A percentile compares a stretch with the other conserved stretches of the same genome.
Conservation (phyloP, 108 stramenopile species). For the Fragilariopsis cylindrus region DNA sequence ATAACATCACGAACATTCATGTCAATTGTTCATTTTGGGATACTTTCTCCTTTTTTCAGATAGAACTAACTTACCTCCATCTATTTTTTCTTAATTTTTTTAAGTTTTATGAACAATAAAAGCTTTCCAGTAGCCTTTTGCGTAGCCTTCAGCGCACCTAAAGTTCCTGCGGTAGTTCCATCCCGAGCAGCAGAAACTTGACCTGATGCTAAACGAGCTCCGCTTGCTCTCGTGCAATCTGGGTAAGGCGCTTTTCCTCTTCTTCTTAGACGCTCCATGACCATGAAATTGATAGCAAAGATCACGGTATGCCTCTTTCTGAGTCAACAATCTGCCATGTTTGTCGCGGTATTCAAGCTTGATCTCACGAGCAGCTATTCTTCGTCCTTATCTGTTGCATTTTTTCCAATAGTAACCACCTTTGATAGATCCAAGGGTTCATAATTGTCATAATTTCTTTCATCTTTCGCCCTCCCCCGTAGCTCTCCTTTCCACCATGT, state of each 20-base stretch:
- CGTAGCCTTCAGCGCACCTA: conserved; percentile 86
- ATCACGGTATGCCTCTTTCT: conserved; percentile 95
- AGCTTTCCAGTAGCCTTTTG: conserved; percentile 91
- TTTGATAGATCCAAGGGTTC: conserved; percentile 66
- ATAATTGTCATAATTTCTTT: conserved; percentile 88
- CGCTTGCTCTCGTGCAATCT: conserved; percentile 79
- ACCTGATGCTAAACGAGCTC: conserved; percentile 59
- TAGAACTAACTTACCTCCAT: background rate
- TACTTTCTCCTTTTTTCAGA: background rate
- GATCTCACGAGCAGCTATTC: conserved; percentile 83
- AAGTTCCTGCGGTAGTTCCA: conserved; percentile 58
- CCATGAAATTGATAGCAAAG: conserved; percentile 98
- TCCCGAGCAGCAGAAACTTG: conserved; percentile 45
- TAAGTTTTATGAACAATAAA: conserved; percentile 89
- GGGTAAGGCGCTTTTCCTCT: conserved; percentile 82
- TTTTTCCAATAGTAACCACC: conserved; percentile 74
- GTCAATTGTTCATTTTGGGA: too few species aligned
- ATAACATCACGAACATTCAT: too few species aligned
- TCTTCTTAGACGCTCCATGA: conserved; percentile 92
- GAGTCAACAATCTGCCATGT: conserved; percentile 88
- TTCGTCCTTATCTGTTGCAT: conserved; percentile 75
- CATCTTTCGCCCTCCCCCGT: conserved; percentile 87
- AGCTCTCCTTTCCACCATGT: conserved; percentile 73
- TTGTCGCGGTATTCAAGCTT: conserved; percentile 97
- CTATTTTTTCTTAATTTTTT: background rate